phyloP scores from a whole-genome alignment of 495 filamentous ascomycete species.

The Podospora didyma region DNA sequence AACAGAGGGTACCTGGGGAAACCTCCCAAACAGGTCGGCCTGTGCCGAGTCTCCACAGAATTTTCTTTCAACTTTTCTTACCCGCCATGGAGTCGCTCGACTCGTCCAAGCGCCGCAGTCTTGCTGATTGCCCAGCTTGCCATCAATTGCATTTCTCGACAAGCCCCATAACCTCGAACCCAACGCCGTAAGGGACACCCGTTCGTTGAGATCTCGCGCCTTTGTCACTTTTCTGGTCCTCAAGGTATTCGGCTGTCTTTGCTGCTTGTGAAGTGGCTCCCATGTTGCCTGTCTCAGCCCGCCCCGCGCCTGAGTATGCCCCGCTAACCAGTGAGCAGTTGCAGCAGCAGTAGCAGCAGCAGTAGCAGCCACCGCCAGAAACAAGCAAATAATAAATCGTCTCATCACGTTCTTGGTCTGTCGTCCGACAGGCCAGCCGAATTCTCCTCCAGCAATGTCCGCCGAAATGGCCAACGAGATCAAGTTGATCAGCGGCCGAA shows the following conservation, averaged over 20 bases:
- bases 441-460: slow-evolving; percentile 29
- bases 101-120: slow-evolving; percentile 4
- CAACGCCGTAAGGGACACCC: not conserved
- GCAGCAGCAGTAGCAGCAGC: slow-evolving; percentile 1
- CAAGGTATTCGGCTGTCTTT: not conserved
- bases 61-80: slow-evolving; percentile 31
- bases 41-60: slow-evolving; percentile 25
- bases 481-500: slow-evolving; percentile 93
- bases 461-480: slow-evolving; percentile 75
- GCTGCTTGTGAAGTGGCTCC: not conserved
- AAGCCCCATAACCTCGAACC: not conserved
- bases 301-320: slow-evolving; percentile 11
- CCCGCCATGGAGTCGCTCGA: slow-evolving; percentile 12
- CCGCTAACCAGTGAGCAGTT: slow-evolving; percentile 22
- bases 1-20: slow-evolving; percentile 14
- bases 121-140: not conserved
- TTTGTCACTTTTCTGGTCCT: not conserved
- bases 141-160: slow-evolving; percentile 4
- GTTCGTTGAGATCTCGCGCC: not conserved
- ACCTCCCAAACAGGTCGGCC: not conserved
- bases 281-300: slow-evolving; percentile 5
- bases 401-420: slow-evolving; percentile 14
- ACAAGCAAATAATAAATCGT: slow-evolving; percentile 15
- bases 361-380: not conserved
- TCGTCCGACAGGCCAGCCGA: slow-evolving; percentile 15